Evolutionary conservation across 192 early-diverging fungal genomes (phyloP).

Genomic region (Linnemannia hyalina): DNA sequence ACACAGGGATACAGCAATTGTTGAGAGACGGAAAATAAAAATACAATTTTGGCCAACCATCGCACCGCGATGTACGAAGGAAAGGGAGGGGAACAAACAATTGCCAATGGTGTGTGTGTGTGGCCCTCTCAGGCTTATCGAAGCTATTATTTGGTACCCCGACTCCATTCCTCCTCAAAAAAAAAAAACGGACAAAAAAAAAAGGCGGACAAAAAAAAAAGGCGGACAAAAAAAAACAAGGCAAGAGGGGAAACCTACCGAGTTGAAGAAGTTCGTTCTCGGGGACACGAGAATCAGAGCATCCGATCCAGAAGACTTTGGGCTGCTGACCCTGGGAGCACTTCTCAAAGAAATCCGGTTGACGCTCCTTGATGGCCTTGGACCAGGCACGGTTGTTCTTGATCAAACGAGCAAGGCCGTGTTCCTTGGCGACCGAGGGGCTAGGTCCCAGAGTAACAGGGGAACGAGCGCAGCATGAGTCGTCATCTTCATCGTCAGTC

Average conservation of each 20-base stretch:
- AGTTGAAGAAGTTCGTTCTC: constrained; percentile 80
- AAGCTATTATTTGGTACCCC: not conserved
- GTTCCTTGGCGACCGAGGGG: constrained; percentile 24
- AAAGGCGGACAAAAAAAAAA: not conserved
- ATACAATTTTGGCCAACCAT: constrained; percentile 10
- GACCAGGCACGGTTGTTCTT: constrained; percentile 77
- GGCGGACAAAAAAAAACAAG: not conserved
- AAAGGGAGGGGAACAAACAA: too few species aligned
- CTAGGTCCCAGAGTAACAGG: constrained; percentile 48
- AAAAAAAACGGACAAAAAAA: not conserved
- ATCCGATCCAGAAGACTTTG: constrained; percentile 92
- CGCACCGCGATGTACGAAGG: too few species aligned
- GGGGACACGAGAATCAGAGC: constrained; percentile 94
- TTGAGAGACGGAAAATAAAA: not conserved
- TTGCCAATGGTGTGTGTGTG: too few species aligned
- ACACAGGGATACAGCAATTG: not conserved
- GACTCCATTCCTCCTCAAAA: not conserved
- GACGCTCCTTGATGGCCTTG: constrained; percentile 62
- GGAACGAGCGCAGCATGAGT: constrained; percentile 43
- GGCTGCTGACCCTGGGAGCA: constrained; percentile 84
- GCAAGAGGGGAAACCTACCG: constrained; percentile 17
- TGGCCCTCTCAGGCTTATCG: not conserved
- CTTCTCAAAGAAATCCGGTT: constrained; percentile 81
- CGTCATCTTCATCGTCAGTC: constrained; percentile 20
- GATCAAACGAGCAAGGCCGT: constrained; percentile 47